These are phyloP conservation scores for Cyclanthera cordifolia DNA, from an alignment of 306 rosid species.

Conservation along the genomic window DNA sequence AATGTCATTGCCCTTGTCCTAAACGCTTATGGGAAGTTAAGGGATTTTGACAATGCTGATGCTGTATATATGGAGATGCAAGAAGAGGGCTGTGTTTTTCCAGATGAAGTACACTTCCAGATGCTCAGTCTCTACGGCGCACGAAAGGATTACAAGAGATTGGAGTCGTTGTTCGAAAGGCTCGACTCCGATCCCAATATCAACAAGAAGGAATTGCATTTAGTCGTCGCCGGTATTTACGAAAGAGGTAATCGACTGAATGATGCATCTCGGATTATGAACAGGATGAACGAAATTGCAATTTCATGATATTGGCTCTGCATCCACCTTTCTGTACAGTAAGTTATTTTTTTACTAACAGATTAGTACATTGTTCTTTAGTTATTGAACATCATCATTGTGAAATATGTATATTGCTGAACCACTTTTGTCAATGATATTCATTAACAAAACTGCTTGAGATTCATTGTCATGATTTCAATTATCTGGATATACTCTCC, in stretches of 20 bases:
- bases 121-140: conserved; percentile 73
- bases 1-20: conserved; percentile 71
- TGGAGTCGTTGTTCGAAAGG: conserved; percentile 54
- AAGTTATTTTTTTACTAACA: background rate
- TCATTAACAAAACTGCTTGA: background rate
- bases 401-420: background rate
- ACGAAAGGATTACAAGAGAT: conserved; percentile 44
- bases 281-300: conserved; percentile 35
- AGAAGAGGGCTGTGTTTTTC: conserved; percentile 67
- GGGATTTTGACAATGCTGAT: conserved; percentile 69
- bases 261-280: conserved; percentile 69
- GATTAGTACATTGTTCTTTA: background rate
- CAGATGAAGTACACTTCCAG: conserved; percentile 82
- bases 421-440: background rate
- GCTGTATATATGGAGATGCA: conserved; percentile 61
- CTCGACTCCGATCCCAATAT: conserved; percentile 64
- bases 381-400: background rate
- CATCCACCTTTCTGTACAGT: background rate
- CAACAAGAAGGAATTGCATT: conserved; percentile 77
- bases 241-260: conserved; percentile 64
- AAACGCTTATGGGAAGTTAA: conserved; percentile 75
- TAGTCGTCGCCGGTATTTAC: conserved; percentile 66
- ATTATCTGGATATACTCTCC: background rate
- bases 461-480: background rate
- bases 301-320: conserved; percentile 14